Conservation (phyloP, 495 filamentous ascomycete genomes). For the Chaetomium cochliodes region DNA sequence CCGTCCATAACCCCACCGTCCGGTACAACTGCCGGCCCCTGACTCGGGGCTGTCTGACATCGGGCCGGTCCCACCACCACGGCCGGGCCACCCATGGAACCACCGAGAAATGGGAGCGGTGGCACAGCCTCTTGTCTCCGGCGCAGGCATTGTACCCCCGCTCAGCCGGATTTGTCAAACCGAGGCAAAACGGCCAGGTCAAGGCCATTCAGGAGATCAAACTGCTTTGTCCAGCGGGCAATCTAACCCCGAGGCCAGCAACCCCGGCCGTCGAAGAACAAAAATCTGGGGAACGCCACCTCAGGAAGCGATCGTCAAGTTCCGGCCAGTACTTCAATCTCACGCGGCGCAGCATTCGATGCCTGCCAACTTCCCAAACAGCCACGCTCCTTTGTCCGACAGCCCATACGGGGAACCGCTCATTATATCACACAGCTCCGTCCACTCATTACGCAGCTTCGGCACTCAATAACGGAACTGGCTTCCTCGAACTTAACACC, state of each 20-base stretch:
- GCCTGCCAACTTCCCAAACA: neutral
- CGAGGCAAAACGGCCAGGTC: conserved; percentile 8
- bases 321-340: conserved; percentile 1
- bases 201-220: conserved; percentile 5
- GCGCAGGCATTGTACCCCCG: neutral
- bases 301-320: neutral
- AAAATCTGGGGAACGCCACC: conserved; percentile 5
- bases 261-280: neutral
- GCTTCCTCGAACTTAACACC: neutral
- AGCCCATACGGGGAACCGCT: neutral
- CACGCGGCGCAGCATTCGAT: neutral
- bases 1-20: neutral
- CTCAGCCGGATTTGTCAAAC: neutral
- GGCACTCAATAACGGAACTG: neutral
- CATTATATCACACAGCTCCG: neutral
- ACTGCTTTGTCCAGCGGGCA: conserved; percentile 1
- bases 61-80: conserved; percentile 1
- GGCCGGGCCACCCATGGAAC: conserved; percentile 20
- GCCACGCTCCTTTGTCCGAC: neutral
- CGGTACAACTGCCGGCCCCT: neutral
- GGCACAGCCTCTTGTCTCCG: neutral
- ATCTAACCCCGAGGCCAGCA: neutral
- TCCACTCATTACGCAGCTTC: neutral
- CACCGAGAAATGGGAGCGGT: neutral
- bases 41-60: conserved; percentile 20